Evolutionary conservation across 129 eudicot genomes (phyloP), one percentile per base, ranked within the genome.

Genomic region (Artemisia tridentata): DNA sequence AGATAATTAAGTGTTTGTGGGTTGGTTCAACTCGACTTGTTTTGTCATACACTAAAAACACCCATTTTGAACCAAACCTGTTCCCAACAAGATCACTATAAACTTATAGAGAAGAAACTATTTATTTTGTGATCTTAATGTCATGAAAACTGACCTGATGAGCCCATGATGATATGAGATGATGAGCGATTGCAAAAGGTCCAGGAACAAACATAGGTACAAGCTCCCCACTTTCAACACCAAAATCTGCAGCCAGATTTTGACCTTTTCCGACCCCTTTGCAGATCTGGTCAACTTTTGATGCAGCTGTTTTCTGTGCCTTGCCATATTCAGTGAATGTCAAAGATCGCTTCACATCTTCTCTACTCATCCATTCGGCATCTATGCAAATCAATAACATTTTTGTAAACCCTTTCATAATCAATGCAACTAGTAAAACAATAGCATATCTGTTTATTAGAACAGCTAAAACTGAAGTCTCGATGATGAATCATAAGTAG

Each of bases 171-270:
- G 90, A 84, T 45, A 91, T 88, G 20, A 91, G 90, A 73, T 91
- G 97, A 75, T 91, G 92, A 21, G 96, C 90, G 15, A 91, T 82
- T 13, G 97, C 96, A 51, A 79, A 91, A 3, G 96, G 97, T 52
- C 96, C 93, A 2, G 91, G 97, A 45, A 88, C 73, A 58, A 91
- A 86, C 92, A 88, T 86, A 0, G 96, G 73, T 27, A 89, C 86
- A 41, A 88, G 96, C 68, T 91, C 96, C 34, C 96, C 97, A 63
- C 96, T 88, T 79, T 91, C 96, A 18, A 86, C 84, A 67, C 74
- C 86, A 75, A 84, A 91, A 76, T 91, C 93, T n/a, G 86, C 48
- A 53, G 93, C 79, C 12, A 86, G 73, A 75, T 73, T 88, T 61
- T 82, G 86, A 31, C 79, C 84, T 68, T 69, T 84, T 66, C 77